phyloP scores from a whole-genome alignment of 257 asterid species.

The Solanum microdontum region DNA sequence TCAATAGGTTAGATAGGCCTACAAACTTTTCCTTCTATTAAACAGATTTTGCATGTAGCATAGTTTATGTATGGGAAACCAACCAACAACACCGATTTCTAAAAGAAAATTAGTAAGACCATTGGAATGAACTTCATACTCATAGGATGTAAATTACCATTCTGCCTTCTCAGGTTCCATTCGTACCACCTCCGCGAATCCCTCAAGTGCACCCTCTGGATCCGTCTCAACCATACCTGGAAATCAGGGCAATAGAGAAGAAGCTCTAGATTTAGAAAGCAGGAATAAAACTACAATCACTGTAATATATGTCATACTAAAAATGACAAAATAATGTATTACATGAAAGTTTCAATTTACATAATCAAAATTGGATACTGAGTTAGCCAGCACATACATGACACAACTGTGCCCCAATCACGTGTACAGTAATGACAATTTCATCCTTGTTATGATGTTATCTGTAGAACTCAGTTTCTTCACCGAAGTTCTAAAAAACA shows the following conservation, averaged over 20 bases:
- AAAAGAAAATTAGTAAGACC: background rate
- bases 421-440: background rate
- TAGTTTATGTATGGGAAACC: background rate
- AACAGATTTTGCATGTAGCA: background rate
- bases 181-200: conserved; percentile 72
- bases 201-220: conserved; percentile 87
- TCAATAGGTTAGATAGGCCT: background rate
- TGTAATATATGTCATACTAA: background rate
- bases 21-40: background rate
- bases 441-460: background rate
- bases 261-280: background rate
- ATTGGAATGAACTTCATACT: background rate
- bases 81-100: background rate
- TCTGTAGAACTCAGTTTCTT: background rate
- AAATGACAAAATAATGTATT: background rate
- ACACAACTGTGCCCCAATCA: background rate
- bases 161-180: conserved; percentile 97
- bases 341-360: background rate
- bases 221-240: conserved; percentile 80
- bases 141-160: conserved; percentile 34
- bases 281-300: background rate
- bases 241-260: background rate
- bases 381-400: background rate
- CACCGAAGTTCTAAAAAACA: background rate
- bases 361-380: background rate